Evolutionary conservation across 192 early-diverging fungal genomes (phyloP).

Genomic region (Backusella circina): DNA sequence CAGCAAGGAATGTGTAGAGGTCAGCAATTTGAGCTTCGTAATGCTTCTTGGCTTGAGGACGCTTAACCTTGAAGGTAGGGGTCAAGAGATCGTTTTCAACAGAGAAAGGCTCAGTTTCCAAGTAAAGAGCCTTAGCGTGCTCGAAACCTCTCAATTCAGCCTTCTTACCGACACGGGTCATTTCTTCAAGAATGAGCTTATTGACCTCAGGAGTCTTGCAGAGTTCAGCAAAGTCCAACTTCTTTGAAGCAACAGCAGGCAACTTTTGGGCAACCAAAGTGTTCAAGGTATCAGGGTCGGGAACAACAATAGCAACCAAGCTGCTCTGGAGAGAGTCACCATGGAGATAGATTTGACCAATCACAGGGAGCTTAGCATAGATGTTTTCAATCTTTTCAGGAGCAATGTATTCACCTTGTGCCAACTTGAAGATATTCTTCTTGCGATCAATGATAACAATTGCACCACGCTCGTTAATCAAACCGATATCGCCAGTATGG

Average conservation of each 20-base stretch:
- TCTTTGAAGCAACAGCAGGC: constrained; percentile 33
- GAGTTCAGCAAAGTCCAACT: constrained; percentile 45
- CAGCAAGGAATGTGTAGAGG: constrained; percentile 52
- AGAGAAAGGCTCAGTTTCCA: constrained; percentile 65
- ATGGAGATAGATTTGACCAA: constrained; percentile 74
- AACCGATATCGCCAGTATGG: constrained; percentile 82
- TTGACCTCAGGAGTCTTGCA: constrained; percentile 53
- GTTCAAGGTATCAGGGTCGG: constrained; percentile 56
- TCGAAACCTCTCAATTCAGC: constrained; percentile 69
- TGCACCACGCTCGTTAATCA: constrained; percentile 60
- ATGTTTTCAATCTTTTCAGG: constrained; percentile 84
- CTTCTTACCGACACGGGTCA: constrained; percentile 51
- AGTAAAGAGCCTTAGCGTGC: constrained; percentile 57
- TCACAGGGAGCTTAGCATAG: constrained; percentile 50
- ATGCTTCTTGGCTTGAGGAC: constrained; percentile 67
- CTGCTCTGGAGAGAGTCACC: constrained; percentile 73
- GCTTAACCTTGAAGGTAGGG: constrained; percentile 85
- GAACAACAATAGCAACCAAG: constrained; percentile 75
- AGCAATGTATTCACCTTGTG: constrained; percentile 67
- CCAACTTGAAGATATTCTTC: constrained; percentile 73
- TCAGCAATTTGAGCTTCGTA: constrained; percentile 60
- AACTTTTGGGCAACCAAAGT: constrained; percentile 43
- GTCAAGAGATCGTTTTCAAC: constrained; percentile 75
- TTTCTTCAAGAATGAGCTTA: constrained; percentile 42
- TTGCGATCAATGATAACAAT: constrained; percentile 80